Conservation (phyloP, 2,329 filamentous ascomycete species). For the Paracoccidioides lutzii region DNA sequence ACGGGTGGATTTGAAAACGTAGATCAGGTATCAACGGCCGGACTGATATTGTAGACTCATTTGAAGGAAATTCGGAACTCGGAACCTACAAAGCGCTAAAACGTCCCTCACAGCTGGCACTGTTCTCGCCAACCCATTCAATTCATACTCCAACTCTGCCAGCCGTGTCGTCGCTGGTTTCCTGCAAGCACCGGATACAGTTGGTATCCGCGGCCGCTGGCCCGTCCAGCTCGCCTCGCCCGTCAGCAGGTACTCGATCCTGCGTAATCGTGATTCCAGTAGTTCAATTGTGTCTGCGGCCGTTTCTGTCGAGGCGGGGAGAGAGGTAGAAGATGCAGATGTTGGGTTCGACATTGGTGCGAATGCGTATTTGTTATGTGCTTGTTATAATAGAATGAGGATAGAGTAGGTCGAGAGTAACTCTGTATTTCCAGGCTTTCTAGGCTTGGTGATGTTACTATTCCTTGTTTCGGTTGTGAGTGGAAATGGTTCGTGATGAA, state of each 20-base stretch:
- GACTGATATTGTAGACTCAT: background rate
- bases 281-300: slow-evolving; percentile 31
- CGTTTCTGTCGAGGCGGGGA: slow-evolving; percentile 12
- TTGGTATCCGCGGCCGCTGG: slow-evolving; percentile 15
- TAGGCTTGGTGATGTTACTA: background rate
- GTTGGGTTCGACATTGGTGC: background rate
- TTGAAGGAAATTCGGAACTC: slow-evolving; percentile 9
- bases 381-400: background rate
- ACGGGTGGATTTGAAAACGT: background rate
- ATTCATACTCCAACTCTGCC: slow-evolving; percentile 24
- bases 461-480: background rate
- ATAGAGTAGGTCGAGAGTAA: background rate
- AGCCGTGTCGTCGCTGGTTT: slow-evolving; percentile 24
- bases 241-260: slow-evolving; percentile 33
- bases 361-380: background rate
- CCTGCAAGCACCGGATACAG: slow-evolving; percentile 1
- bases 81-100: slow-evolving; percentile 28
- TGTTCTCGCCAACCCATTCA: slow-evolving; percentile 26
- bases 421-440: background rate
- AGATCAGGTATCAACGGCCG: background rate
- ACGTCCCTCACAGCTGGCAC: slow-evolving; percentile 31
- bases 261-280: slow-evolving; percentile 32
- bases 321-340: background rate
- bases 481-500: background rate
- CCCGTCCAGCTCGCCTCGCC: slow-evolving; percentile 31